Base-by-base conservation (phyloP, 1,139 yeast genomes). In the Hansenula sp. region DNA sequence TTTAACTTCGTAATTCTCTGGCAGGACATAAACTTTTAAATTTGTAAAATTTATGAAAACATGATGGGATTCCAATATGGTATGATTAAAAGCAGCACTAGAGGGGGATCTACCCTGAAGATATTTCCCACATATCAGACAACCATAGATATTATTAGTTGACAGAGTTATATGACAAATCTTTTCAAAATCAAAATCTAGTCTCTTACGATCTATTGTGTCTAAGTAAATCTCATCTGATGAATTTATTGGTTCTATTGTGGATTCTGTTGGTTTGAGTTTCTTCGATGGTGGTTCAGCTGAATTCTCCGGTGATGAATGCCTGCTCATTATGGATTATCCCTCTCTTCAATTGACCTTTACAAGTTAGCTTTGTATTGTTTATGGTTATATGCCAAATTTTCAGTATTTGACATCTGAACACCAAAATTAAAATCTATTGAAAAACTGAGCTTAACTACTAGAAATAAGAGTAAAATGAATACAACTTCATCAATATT, bases 151-250 rank as follows among this genome's bases (percentile, higher is more conserved):
- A 51, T 83, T 82, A 27, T 71, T 63, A 33, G 70, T 71, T 0
- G 86, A 69, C 16, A 85, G 63, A 0, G 88, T 73, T 0, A 82
- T 75, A 42, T 77, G 71, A 58, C 95, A 86, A 2, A 77, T 60
- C 53, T 77, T 78, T 34, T 81, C 88, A 41, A 74, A 71, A 57
- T 85, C 95, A 57, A 86, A 85, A 55, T 86, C 88, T 9, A 86
- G 64, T 8, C 65, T 60, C 24, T 65, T 62, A 26, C 81, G 61
- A 47, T 82, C 71, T 35, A 82, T 65, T 2, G 82, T 76, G 32
- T 77, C 81, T 13, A 80, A 61, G 53, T 77, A 78, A 14, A 65
- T 44, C 22, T 51, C 42, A 24, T 51, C 51, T 17, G 29, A 21
- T 17, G 29, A 18, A 12, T n/a, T n/a, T n/a, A n/a, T n/a, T n/a